Base-by-base conservation (phyloP, 2,329 filamentous ascomycete species). In the Penicillium sp. region DNA sequence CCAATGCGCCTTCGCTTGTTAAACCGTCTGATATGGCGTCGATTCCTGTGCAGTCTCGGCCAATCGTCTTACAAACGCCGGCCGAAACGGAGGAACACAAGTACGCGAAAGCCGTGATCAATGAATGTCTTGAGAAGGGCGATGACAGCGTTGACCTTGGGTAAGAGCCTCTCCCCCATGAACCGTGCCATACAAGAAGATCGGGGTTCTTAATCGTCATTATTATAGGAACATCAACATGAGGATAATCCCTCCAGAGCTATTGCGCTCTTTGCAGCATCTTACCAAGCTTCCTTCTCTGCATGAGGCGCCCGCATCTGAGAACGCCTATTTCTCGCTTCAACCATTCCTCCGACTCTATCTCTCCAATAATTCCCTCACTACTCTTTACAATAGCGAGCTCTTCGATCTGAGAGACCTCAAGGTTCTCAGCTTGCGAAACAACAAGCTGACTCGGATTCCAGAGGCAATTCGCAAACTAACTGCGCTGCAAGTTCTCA, bases 61-160 rank as follows among this genome's bases (percentile, higher is more conserved):
- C 70, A n/a, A 62, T 69, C 11, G 56, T 53, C 13, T 55, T 71
- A n/a, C 70, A 63, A 38, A 63, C 61, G 25, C 58, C 65, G 16
- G 68, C 68, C 30, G 76, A 79, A 58, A 67, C 76, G 22, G 64
- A 69, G 59, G 73, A 78, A 61, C 75, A 79, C 55, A 69, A 71
- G 33, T 64, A 73, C 45, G 79, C 78, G 4, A 71, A 75, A 52
- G 65, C 67, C 4, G 69, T 78, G 56, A 69, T 82, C 16, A 71
- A 75, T 62, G 70, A 76, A 46, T 80, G 77, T 67, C 69, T 82
- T 22, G 79, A 82, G 51, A 73, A 73, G 13, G 79, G 80, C 0
- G 66, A 76, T 57, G 80, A 82, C 57, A 74, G 73, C 45, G 71
- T 82, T 59, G 79, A 82, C 59, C 68, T 82, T 19, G 78, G 78